Base-by-base conservation (phyloP, 371 early-diverging fungal species). In the Blastocladiella emersonii region DNA sequence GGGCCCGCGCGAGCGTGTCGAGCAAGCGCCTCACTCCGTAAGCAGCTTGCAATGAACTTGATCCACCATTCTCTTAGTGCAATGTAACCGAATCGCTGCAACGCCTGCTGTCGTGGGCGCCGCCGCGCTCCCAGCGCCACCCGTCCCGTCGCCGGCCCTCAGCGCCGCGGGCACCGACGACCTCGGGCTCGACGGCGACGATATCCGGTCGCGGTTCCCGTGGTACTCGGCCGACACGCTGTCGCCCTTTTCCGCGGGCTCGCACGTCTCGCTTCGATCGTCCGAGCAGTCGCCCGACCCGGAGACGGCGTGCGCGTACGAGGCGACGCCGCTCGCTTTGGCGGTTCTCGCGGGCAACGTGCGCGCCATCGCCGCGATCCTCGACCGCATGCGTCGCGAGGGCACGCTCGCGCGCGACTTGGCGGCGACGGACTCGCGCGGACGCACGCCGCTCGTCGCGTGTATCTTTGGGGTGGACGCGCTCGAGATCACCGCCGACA, bases 271-370 rank as follows among this genome's bases (percentile, higher is more conserved):
- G n/a, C n/a, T n/a, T n/a, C n/a, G n/a, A n/a, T 44, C 45, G 45
- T 44, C 45, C 3, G 5, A 5, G 19, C 3, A 3, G 4, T 44
- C 45, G 45, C 45, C 45, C 45, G 3, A 8, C 45, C 17, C 45
- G 23, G 3, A 3, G 45, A 3, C 45, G 45, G 17, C 53, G 32
- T 32, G 8, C 13, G 17, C 30, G 27, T 51, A 51, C 32, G 35
- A 32, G 8, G 59, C 59, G 21, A 41, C 59, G 3, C 59, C 59
- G 23, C 32, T 59, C 17, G 32, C 36, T 1, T 13, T 59, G n/a
- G 59, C 59, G 3, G 37, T 37, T 15, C 43, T 59, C 12, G 59
- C 59, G 27, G 59, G 59, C 25, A 59, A 59, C 59, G 37, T 59
- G 6, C 37, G 44, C 30, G 36, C 35, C 30, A 39, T 59, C 30